A percentile compares a stretch with the other conserved stretches of the same genome.
Conservation (phyloP, 2,329 filamentous ascomycete species). For the Stagonosporopsis chrysanthemi region DNA sequence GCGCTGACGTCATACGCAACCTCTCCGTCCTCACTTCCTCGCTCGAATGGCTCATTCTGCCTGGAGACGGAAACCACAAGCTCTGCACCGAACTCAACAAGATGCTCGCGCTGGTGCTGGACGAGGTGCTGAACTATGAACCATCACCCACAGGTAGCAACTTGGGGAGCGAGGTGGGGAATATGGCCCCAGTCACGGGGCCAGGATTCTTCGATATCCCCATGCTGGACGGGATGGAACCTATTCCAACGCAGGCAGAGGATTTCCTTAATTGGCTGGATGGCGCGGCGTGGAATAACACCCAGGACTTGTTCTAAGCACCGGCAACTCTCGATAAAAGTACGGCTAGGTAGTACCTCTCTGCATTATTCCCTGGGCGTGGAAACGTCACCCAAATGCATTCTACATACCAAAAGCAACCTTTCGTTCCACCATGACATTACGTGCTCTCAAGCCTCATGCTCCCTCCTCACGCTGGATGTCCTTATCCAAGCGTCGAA, state of each 20-base stretch:
- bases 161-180: slow-evolving; percentile 16
- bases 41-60: slow-evolving; percentile 45
- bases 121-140: slow-evolving; percentile 48
- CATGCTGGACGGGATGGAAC: slow-evolving; percentile 46
- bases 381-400: too few relatives aligned
- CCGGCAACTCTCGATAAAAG: neutral
- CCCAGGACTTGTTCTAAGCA: slow-evolving; percentile 26
- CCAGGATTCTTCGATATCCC: slow-evolving; percentile 46
- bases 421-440: neutral
- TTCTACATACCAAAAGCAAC: neutral
- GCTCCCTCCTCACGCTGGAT: too few relatives aligned
- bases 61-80: slow-evolving; percentile 46
- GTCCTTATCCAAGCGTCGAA: slow-evolving; percentile 8
- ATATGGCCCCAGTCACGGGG: slow-evolving; percentile 24
- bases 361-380: neutral
- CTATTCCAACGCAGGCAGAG: slow-evolving; percentile 46
- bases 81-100: slow-evolving; percentile 49
- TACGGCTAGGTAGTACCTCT: neutral
- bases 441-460: neutral
- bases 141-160: slow-evolving; percentile 31
- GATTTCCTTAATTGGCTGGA: slow-evolving; percentile 49
- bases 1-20: slow-evolving; percentile 48
- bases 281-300: slow-evolving; percentile 48
- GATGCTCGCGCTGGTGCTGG: slow-evolving; percentile 44
- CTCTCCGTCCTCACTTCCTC: slow-evolving; percentile 47